Percentiles rank a stretch among this genome's conserved stretches.
Conservation (phyloP, 495 filamentous ascomycete species). For the Paragyromitra xinjiangensis region DNA sequence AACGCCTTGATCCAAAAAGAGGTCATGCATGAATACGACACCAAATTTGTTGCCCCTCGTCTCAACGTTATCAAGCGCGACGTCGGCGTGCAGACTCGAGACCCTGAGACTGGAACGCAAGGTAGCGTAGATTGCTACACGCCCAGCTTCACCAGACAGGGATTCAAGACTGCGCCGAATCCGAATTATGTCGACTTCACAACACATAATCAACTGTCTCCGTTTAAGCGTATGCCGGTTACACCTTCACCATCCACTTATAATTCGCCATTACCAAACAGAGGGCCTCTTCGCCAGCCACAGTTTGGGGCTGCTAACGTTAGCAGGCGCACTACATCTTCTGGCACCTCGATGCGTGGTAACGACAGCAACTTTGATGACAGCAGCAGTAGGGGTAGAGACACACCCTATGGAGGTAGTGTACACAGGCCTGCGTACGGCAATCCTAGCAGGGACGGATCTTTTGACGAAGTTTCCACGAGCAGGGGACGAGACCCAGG, state of each 20-base stretch:
- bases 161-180: conserved; percentile 86
- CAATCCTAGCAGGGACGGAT: background rate
- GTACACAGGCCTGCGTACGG: background rate
- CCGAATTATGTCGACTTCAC: conserved; percentile 81
- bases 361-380: conserved; percentile 14
- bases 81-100: conserved; percentile 62
- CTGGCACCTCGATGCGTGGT: conserved; percentile 27
- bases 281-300: conserved; percentile 35
- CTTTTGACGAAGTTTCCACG: conserved; percentile 1
- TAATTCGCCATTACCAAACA: conserved; percentile 18
- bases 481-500: conserved; percentile 4
- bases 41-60: conserved; percentile 91
- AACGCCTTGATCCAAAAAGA: conserved; percentile 83
- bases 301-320: conserved; percentile 24
- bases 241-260: conserved; percentile 11
- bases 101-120: conserved; percentile 59
- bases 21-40: conserved; percentile 94
- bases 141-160: conserved; percentile 80
- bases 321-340: conserved; percentile 13
- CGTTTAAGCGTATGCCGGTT: conserved; percentile 8
- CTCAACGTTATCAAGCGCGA: conserved; percentile 82
- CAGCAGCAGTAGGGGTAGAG: conserved; percentile 2
- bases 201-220: conserved; percentile 20
- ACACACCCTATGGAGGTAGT: background rate
- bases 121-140: conserved; percentile 73